Conservation (phyloP, 106 monocot species). For the Gastrodia elata region DNA sequence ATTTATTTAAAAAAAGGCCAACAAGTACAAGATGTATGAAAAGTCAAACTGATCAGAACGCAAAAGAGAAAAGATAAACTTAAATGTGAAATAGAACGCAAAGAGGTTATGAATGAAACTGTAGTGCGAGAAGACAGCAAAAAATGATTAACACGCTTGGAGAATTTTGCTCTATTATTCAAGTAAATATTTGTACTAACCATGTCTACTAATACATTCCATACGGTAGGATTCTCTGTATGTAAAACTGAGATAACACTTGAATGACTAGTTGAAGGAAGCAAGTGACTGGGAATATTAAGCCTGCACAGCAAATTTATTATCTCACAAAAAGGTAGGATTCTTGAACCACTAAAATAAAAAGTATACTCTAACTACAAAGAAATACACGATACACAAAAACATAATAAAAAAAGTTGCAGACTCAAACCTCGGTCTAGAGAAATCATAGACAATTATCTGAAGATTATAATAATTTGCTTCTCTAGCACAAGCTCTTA, state of each 20-base stretch:
- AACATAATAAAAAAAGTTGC: background rate
- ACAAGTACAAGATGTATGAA: too few species aligned
- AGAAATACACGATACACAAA: background rate
- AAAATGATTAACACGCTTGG: background rate
- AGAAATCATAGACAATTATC: slow-evolving; percentile 93
- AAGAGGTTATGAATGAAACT: background rate
- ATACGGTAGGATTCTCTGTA: slow-evolving; percentile 62
- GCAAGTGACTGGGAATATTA: slow-evolving; percentile 52
- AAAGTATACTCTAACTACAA: background rate
- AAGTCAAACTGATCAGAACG: too few species aligned
- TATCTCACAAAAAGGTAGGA: background rate
- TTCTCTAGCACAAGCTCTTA: slow-evolving; percentile 82
- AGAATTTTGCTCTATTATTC: background rate
- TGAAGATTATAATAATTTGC: slow-evolving; percentile 69
- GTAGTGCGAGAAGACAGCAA: background rate
- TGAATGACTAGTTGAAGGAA: slow-evolving; percentile 79
- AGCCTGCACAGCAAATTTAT: slow-evolving; percentile 38
- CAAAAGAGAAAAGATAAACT: too few species aligned
- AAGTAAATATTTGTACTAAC: slow-evolving; percentile 35
- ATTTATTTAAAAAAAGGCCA: too few species aligned
- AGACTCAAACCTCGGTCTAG: slow-evolving; percentile 50
- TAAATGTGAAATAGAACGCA: background rate
- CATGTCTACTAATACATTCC: slow-evolving; percentile 90
- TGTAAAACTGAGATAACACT: slow-evolving; percentile 71
- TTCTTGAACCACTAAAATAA: background rate